Conservation (phyloP, 306 rosid species). For the Aeschynomene evenia region DNA sequence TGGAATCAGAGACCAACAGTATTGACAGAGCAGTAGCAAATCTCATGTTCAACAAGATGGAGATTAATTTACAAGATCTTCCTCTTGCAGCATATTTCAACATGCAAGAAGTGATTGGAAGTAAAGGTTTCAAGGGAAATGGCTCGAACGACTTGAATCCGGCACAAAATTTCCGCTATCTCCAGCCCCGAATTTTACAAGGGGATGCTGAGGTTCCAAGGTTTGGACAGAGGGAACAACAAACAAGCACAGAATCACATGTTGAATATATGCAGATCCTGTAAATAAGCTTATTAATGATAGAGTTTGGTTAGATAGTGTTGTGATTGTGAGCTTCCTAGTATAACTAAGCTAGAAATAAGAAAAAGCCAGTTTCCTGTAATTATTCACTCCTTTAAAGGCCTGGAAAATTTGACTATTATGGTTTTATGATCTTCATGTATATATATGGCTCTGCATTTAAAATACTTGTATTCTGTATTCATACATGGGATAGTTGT, state of each 20-base stretch:
- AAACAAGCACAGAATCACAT: conserved; percentile 7
- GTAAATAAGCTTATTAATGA: conserved; percentile 31
- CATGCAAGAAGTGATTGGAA: conserved; percentile 18
- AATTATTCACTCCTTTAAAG: conserved; percentile 18
- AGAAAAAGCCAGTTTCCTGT: conserved; percentile 4
- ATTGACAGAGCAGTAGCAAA: conserved; percentile 83
- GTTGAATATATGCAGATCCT: conserved; percentile 23
- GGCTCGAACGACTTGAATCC: conserved; percentile 23
- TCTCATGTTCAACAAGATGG: conserved; percentile 71
- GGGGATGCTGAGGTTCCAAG: conserved; percentile 49
- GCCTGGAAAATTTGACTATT: conserved; percentile 22
- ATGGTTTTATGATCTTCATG: neutral
- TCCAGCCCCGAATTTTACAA: neutral
- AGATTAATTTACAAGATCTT: conserved; percentile 34
- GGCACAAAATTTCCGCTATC: neutral
- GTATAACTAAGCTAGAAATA: conserved; percentile 18
- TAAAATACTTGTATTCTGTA: conserved; percentile 4
- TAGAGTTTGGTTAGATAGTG: conserved; percentile 29
- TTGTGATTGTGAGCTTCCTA: conserved; percentile 4
- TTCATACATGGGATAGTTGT: conserved; percentile 9
- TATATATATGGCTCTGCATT: conserved; percentile 15
- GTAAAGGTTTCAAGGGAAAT: neutral
- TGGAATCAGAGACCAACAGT: conserved; percentile 65
- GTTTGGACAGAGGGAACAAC: conserved; percentile 19
- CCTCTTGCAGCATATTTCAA: conserved; percentile 31